phyloP scores from a whole-genome alignment of 441 rosid species.

The Bruguiera hainesii region DNA sequence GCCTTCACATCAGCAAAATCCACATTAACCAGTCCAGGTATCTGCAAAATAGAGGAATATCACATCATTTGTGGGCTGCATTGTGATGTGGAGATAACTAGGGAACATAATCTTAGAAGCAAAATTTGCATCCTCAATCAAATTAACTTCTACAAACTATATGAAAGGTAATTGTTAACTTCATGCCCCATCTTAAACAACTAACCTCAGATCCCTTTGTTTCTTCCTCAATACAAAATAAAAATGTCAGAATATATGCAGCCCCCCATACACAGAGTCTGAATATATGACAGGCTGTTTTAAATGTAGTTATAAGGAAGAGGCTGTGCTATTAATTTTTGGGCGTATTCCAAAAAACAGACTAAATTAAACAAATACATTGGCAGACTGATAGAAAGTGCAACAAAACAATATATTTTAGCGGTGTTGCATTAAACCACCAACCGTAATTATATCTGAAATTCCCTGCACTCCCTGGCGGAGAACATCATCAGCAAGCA shows the following conservation, averaged over 20 bases:
- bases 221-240: no score
- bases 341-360: neutral
- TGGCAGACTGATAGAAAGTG: neutral
- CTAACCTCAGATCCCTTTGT: neutral
- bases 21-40: slow-evolving; percentile 96
- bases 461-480: slow-evolving; percentile 99
- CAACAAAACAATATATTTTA: slow-evolving; percentile 4
- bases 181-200: neutral
- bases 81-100: neutral
- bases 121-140: neutral
- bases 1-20: slow-evolving; percentile 98
- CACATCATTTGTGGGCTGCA: neutral
- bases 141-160: neutral
- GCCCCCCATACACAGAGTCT: no score
- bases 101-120: neutral
- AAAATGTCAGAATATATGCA: no score
- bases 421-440: slow-evolving; percentile 25
- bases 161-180: neutral
- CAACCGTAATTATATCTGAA: slow-evolving; percentile 92
- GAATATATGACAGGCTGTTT: neutral
- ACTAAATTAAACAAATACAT: neutral
- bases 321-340: neutral
- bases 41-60: slow-evolving; percentile 38
- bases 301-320: neutral
- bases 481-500: slow-evolving; percentile 95